Evolutionary conservation across 2,329 filamentous ascomycete genomes (phyloP).

Genomic region (Aspergillus sp.): DNA sequence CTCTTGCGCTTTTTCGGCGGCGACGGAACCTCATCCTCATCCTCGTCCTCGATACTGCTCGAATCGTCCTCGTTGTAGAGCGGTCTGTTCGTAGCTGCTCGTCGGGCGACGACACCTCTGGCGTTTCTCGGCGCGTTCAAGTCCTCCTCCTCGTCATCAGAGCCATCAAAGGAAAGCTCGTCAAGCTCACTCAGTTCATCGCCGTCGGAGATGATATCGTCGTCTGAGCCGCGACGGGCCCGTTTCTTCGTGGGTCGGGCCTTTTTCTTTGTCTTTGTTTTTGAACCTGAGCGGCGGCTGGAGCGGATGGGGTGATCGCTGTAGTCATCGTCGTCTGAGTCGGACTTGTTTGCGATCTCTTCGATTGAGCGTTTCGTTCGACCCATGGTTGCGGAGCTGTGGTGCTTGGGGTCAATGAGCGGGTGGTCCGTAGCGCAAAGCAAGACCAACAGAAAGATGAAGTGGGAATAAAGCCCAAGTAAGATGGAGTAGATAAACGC

Average conservation of each 20-base stretch:
- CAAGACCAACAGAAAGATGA: neutral
- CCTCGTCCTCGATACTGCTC: conserved; percentile 40
- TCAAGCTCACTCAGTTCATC: conserved; percentile 45
- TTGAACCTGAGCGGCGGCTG: conserved; percentile 32
- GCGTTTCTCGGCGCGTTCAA: conserved; percentile 57
- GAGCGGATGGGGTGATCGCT: conserved; percentile 40
- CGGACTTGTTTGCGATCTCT: conserved; percentile 49
- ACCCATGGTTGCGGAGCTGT: conserved; percentile 31
- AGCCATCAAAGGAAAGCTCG: conserved; percentile 50
- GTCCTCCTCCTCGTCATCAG: conserved; percentile 51
- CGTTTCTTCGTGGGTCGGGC: conserved; percentile 41
- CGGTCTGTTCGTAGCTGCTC: conserved; percentile 58
- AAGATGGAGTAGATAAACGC: neutral
- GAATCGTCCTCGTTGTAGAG: conserved; percentile 62
- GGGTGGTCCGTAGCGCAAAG: neutral
- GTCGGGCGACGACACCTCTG: conserved; percentile 60
- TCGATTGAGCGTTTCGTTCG: conserved; percentile 47
- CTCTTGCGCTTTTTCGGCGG: conserved; percentile 29
- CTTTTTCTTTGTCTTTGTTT: conserved; percentile 41
- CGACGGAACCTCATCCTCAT: conserved; percentile 22
- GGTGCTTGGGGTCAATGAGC: neutral
- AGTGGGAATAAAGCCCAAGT: neutral
- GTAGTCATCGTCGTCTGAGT: conserved; percentile 53
- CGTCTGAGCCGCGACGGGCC: conserved; percentile 53
- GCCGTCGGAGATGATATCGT: conserved; percentile 45